Base-by-base conservation (phyloP, 176 grass and related monocot species). In the Triticum urartu region DNA sequence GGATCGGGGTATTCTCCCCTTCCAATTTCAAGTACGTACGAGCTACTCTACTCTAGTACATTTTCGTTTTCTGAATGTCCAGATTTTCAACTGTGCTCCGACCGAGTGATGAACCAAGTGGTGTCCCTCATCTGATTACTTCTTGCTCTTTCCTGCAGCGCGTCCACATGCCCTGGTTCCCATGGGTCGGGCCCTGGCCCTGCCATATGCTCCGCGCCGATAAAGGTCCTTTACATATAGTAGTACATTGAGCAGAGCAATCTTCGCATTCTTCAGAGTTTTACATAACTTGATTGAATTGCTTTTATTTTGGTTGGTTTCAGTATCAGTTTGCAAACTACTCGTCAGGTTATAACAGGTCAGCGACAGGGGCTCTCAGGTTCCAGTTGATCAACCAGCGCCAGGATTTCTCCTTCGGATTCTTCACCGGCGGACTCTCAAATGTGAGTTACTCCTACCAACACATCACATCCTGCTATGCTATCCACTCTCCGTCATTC, bases 1-100 rank as follows among this genome's bases (percentile, higher is more conserved):
- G 95, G 95, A 89, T 98, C 64, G 95, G 93, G 43, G 84, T 98
- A 9, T 98, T 98, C 48, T 98, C 95, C 68, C 95, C 95, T 60
- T 92, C 95, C 7, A 91, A 92, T 56, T 91, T 95, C 58, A 98
- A 95, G 95, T 98, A 90, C 7, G 38, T 34, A 36, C 13, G 70
- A 58, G 7, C 38, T 39, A 28, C 20, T 2, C 39, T 40, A 9
- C 7, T 35, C 34, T 12, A 47, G 11, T 40, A 45, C 6, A 65
- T 42, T 64, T 84, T 1, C 20, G 6, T 56, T 20, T 56, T 8
- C 40, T 17, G 14, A 64, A 39, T 42, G 11, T 73, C 11, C 56
- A 45, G 15, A 64, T 34, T 48, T 54, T 84, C 1, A 32, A 63
- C 52, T 5, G 18, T 58, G 54, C 2, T 21, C 15, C 4, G 14